Conservation (phyloP, 257 asterid genomes). For the Nicotiana noctiflora region DNA sequence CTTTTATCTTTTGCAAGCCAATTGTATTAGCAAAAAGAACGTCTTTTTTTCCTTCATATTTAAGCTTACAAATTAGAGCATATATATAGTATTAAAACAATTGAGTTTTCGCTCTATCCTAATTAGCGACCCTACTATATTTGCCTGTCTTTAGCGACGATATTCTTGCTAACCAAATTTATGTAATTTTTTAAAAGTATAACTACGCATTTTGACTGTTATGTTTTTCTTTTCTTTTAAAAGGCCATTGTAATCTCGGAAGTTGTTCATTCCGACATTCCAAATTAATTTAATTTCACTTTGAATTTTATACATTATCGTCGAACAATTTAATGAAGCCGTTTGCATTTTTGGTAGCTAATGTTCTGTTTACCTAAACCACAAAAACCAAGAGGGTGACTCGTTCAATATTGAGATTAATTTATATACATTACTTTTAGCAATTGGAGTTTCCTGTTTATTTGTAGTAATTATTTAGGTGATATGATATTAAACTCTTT, state of each 20-base stretch:
- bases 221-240: too few species aligned
- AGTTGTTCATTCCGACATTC: slow-evolving; percentile 2
- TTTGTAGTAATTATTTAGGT: not conserved
- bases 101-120: too few species aligned
- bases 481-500: too few species aligned
- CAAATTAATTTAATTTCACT: not conserved
- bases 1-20: not conserved
- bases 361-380: slow-evolving; percentile 5
- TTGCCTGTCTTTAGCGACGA: too few species aligned
- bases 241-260: not conserved
- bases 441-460: not conserved
- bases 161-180: not conserved
- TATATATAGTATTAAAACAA: not conserved
- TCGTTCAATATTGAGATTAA: not conserved
- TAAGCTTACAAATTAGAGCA: too few species aligned
- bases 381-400: not conserved
- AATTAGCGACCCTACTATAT: not conserved
- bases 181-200: not conserved
- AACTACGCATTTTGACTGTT: not conserved
- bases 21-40: not conserved
- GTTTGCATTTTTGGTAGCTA: not conserved
- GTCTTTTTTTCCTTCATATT: not conserved
- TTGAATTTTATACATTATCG: not conserved
- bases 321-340: not conserved
- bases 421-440: not conserved